These are phyloP conservation scores for Laburnicola sp. DNA, from an alignment of 2,329 filamentous ascomycete genomes.

Conservation along the genomic window DNA sequence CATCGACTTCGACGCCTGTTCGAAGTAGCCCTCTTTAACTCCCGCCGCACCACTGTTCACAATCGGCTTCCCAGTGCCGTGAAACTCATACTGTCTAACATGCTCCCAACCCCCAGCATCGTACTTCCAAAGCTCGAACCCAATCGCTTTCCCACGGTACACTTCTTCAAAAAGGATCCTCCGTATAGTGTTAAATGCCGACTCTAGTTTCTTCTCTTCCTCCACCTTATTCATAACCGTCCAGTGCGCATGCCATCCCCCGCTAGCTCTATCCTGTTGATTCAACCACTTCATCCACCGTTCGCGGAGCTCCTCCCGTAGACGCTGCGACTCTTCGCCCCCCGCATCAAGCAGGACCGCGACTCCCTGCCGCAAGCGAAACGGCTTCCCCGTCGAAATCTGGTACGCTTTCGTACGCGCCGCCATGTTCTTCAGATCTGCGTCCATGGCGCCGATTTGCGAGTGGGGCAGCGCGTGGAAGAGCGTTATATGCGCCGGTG, in stretches of 20 bases:
- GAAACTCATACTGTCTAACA: constrained; percentile 43
- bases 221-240: constrained; percentile 54
- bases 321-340: constrained; percentile 33
- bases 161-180: constrained; percentile 35
- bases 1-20: not conserved
- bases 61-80: not conserved
- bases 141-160: constrained; percentile 42
- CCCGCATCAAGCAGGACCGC: constrained; percentile 44
- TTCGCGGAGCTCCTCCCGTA: constrained; percentile 42
- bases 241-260: constrained; percentile 48
- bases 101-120: constrained; percentile 48
- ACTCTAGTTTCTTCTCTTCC: constrained; percentile 43
- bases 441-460: constrained; percentile 41
- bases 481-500: constrained; percentile 50
- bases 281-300: constrained; percentile 47
- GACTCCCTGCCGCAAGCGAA: constrained; percentile 49
- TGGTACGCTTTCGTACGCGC: constrained; percentile 40
- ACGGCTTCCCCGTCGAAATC: constrained; percentile 45
- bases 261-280: constrained; percentile 47
- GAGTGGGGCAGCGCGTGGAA: constrained; percentile 52
- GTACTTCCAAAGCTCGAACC: constrained; percentile 50
- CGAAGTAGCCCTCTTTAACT: not conserved
- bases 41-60: not conserved
- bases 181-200: constrained; percentile 43
- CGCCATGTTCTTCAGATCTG: constrained; percentile 35